Evolutionary conservation across 805 yeast species (phyloP), one percentile per base, ranked within the genome.

Genomic region (Maudiozyma serrabonitensis): DNA sequence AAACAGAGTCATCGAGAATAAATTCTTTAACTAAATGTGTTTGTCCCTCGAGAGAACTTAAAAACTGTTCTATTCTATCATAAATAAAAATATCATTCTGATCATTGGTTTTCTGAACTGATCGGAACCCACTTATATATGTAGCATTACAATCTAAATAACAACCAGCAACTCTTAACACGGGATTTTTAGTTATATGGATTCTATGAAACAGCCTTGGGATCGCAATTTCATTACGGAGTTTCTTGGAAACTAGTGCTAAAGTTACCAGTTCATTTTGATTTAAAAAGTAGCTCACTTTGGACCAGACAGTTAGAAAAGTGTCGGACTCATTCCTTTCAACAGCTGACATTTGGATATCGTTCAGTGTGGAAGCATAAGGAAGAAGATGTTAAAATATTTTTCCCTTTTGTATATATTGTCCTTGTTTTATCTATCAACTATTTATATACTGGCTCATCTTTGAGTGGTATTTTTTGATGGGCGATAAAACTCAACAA

Each of bases 31-130:
- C 61, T 7, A 16, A 23, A 39, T 58, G 56, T 4, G 48, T 15
- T 19, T 67, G 63, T 3, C 15, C 6, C 19, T 76, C 60, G 4
- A 62, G 60, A 2, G 68, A 63, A 19, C 69, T 69, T 12, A 69
- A 44, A 40, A 81, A 59, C 2, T 73, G 62, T 38, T 67, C 68
- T 44, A 80, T 65, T 52, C 75, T 69, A 21, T 69, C 60, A 26
- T 62, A 54, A 11, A 69, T 59, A 18, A 73, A 59, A 43, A 69
- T 54, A 31, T 66, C 69, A 46, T 74, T 70, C 43, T 70, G 69
- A 38, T 68, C 67, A 0, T 48, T 51, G 11, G 66, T 62, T 41
- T 71, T 69, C 12, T 64, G 56, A 2, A 69, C 57, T 3, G 70
- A 64, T 6, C 61, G 54, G 23, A 65, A 53, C 0, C 73, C 73